Evolutionary conservation across 208 protist species (phyloP).

Genomic region (Leishmania arabica): DNA sequence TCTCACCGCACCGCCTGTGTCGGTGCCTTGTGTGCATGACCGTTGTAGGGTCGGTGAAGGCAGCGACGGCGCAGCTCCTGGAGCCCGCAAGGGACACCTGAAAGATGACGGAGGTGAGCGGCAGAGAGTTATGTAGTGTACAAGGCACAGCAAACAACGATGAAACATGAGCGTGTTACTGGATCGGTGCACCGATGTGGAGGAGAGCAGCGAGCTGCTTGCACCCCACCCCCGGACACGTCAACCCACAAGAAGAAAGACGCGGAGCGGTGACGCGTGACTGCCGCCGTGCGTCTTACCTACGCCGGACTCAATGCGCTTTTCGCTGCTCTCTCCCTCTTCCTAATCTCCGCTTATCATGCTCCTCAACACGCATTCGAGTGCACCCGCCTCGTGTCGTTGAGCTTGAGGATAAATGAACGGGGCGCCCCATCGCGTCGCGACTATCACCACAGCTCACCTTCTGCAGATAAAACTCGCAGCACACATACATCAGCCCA

Average conservation of each 20-base stretch:
- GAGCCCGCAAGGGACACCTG: background rate
- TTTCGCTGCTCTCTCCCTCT: background rate
- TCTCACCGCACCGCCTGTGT: background rate
- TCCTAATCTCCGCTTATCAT: background rate
- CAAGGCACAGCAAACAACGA: background rate
- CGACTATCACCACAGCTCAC: background rate
- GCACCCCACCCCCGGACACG: background rate
- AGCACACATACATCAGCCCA: background rate
- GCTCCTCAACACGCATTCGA: background rate
- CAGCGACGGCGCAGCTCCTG: background rate
- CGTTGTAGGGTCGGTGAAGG: background rate
- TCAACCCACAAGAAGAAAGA: background rate
- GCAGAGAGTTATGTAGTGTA: background rate
- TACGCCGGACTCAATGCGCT: background rate
- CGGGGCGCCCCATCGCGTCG: background rate
- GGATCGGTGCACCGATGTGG: background rate
- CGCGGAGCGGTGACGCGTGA: background rate
- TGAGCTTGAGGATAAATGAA: background rate
- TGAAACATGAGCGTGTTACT: background rate
- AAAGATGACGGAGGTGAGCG: background rate
- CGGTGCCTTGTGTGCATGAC: background rate
- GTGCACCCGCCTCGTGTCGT: background rate
- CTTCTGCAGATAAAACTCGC: background rate
- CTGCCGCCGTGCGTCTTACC: background rate
- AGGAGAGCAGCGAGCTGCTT: background rate